Base-by-base conservation (phyloP, 495 filamentous ascomycete genomes). In the Neurospora hispaniola region DNA sequence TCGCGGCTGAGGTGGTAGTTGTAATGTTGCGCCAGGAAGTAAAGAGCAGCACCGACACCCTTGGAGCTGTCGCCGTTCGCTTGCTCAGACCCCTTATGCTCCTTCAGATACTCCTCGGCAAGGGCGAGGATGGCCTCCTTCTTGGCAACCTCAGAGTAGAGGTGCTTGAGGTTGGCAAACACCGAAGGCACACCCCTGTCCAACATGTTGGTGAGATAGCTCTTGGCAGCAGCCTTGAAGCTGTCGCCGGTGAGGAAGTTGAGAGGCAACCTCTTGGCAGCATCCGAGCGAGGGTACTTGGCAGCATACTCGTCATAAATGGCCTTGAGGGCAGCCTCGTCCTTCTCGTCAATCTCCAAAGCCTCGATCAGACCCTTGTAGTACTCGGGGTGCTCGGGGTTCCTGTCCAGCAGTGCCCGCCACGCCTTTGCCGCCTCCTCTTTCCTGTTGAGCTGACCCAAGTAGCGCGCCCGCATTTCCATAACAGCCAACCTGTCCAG, bases 11-110 rank as follows among this genome's bases (percentile, higher is more conserved):
- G 86, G 80, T 92, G 86, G 78, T 97, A 98, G 81, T 97, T 94
- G 84, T 97, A 97, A 81, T 99, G 96, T 77, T 98, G 96, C 6
- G 93, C 93, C 70, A 99, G 89, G 85, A 96, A 99, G 79, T 96
- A 98, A 54, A 92, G 88, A 4, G 90, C 91, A 12, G 94, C 92
- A 8, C 92, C 85, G 70, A 90, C 85, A 77, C 94, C 95, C 70
- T 89, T 88, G 31, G 88, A 87, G 69, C 83, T 81, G 39, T 90
- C 85, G 48, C 85, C 87, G 72, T 89, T 89, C 3, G 78, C 71
- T 16, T 76, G 75, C 46, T 78, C 79, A 41, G 84, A 82, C 38
- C 74, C 78, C 48, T 79, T 77, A 70, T 88, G 89, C 11, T 85
- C 81, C 46, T 89, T 82, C 38, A 90, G 81, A 76, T 97, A 97